phyloP scores from a whole-genome alignment of 495 filamentous ascomycete genomes.

The Pyrenopolyporus hunteri region DNA sequence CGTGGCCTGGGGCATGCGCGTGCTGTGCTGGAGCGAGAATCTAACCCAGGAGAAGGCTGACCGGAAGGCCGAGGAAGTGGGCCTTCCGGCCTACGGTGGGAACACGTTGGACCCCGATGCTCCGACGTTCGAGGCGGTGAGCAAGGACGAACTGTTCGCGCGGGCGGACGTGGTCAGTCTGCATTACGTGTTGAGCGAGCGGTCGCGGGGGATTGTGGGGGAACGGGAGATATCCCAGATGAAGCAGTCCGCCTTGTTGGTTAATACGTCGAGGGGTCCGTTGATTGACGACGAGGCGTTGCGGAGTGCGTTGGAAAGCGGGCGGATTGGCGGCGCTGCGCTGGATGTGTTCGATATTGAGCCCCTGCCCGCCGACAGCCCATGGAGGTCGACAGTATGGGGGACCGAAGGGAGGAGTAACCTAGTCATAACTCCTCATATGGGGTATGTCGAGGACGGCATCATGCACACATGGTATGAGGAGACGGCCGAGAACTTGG shows the following conservation, averaged over 20 bases:
- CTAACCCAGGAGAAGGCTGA: conserved; percentile 69
- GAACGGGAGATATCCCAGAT: conserved; percentile 60
- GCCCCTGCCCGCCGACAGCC: conserved; percentile 65
- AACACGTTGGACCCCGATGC: conserved; percentile 34
- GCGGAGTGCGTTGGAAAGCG: conserved; percentile 56
- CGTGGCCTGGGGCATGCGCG: conserved; percentile 67
- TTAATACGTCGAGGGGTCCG: conserved; percentile 71
- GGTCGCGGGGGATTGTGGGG: conserved; percentile 64
- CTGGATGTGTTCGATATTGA: conserved; percentile 74
- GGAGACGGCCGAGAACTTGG: conserved; percentile 66
- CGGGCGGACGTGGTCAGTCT: conserved; percentile 69
- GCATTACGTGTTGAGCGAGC: conserved; percentile 66
- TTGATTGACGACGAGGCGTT: conserved; percentile 66
- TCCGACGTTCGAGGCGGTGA: conserved; percentile 51
- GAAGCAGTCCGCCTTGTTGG: conserved; percentile 63
- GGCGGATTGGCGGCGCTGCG: conserved; percentile 64
- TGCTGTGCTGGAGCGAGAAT: conserved; percentile 69
- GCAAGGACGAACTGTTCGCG: conserved; percentile 66
- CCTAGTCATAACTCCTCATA: conserved; percentile 70
- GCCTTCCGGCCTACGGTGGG: conserved; percentile 54
- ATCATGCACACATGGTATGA: conserved; percentile 67
- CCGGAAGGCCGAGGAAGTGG: conserved; percentile 56
- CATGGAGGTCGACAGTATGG: conserved; percentile 65
- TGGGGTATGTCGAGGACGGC: conserved; percentile 71
- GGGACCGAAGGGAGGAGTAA: conserved; percentile 62